These are phyloP conservation scores for Cladochytrium replicatum DNA, from an alignment of 192 early-diverging fungal species.

Conservation along the genomic window DNA sequence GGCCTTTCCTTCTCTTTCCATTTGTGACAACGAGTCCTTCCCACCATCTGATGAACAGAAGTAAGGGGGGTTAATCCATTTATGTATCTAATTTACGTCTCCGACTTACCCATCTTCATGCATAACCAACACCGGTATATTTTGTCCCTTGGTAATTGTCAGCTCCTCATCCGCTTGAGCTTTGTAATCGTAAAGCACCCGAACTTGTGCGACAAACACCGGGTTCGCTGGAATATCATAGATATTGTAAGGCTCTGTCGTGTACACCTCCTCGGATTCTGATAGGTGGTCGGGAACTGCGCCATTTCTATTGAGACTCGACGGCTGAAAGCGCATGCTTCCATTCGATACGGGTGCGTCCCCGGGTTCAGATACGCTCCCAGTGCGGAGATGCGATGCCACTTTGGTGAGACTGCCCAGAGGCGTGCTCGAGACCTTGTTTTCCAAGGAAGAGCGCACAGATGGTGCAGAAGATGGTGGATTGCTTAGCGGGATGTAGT, in stretches of 20 bases:
- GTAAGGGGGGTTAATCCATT: too few relatives aligned
- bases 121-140: conserved; percentile 40
- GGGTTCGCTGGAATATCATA: background rate
- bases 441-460: too few relatives aligned
- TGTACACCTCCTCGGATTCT: background rate
- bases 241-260: background rate
- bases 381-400: too few relatives aligned
- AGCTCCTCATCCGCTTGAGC: conserved; percentile 43
- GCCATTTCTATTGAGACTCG: too few relatives aligned
- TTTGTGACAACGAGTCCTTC: conserved; percentile 31
- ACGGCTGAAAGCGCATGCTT: too few relatives aligned
- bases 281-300: background rate
- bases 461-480: too few relatives aligned
- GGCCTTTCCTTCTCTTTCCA: conserved; percentile 28
- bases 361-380: too few relatives aligned
- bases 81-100: too few relatives aligned
- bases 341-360: too few relatives aligned
- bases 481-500: too few relatives aligned
- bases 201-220: conserved; percentile 17
- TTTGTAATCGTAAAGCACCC: conserved; percentile 39
- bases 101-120: conserved; percentile 42
- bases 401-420: too few relatives aligned
- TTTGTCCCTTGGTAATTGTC: conserved; percentile 29
- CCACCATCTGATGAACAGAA: conserved; percentile 32
- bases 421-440: too few relatives aligned